Conservation (phyloP, 2,329 filamentous ascomycete genomes). For the Stemphylium vesicarium region DNA sequence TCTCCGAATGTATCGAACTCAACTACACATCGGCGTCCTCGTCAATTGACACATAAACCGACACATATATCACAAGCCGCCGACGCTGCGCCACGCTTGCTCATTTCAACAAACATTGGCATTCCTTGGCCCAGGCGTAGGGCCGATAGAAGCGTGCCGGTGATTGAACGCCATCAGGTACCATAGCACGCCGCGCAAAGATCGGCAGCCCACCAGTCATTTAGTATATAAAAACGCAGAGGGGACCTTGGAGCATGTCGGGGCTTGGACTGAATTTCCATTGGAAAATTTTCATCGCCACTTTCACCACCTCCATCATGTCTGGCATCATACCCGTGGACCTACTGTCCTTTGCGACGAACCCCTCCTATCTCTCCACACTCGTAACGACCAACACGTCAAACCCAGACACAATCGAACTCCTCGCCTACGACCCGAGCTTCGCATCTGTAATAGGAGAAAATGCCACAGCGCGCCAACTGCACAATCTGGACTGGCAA, state of each 20-base stretch:
- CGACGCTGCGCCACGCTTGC: too few relatives aligned
- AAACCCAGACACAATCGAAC: slow-evolving; percentile 43
- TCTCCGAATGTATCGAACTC: too few relatives aligned
- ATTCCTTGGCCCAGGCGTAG: not conserved
- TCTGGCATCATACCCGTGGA: slow-evolving; percentile 41
- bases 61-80: too few relatives aligned
- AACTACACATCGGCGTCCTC: too few relatives aligned
- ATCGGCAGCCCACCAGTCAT: not conserved
- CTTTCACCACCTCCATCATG: slow-evolving; percentile 25
- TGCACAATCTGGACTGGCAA: slow-evolving; percentile 39
- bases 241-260: too few relatives aligned
- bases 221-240: too few relatives aligned
- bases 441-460: slow-evolving; percentile 44
- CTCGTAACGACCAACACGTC: slow-evolving; percentile 38
- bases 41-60: too few relatives aligned
- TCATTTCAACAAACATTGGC: not conserved
- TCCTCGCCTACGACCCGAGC: slow-evolving; percentile 47
- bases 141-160: not conserved
- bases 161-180: not conserved
- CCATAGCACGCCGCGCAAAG: not conserved
- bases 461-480: slow-evolving; percentile 40
- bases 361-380: slow-evolving; percentile 37
- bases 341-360: slow-evolving; percentile 40
- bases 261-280: too few relatives aligned
- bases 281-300: too few relatives aligned